phyloP scores from a whole-genome alignment of 257 asterid genomes.

The Primulina tabacum region DNA sequence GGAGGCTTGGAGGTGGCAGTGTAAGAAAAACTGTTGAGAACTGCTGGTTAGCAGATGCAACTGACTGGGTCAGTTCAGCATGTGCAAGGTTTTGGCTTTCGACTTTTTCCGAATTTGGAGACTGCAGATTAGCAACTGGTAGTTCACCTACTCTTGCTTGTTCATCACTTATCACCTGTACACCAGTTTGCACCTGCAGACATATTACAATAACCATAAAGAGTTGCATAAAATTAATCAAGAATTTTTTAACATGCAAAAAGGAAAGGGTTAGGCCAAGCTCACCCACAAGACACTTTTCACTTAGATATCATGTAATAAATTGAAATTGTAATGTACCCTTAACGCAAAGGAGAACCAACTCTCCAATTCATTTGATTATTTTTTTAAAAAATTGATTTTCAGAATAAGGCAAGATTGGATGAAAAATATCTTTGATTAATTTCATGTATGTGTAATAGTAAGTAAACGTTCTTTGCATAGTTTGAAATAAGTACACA shows the following conservation, averaged over 20 bases:
- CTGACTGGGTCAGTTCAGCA: constrained; percentile 44
- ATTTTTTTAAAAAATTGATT: not conserved
- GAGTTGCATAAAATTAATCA: not conserved
- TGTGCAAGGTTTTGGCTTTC: constrained; percentile 43
- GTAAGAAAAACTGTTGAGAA: constrained; percentile 39
- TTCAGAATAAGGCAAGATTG: not conserved
- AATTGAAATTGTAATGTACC: constrained; percentile 6
- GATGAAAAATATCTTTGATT: not conserved
- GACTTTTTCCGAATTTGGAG: constrained; percentile 50
- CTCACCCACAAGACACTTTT: not conserved
- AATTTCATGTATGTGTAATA: not conserved
- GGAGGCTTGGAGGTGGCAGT: constrained; percentile 40
- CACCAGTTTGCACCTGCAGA: constrained; percentile 75
- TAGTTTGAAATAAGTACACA: not conserved
- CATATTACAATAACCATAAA: constrained; percentile 20
- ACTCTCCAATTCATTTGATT: constrained; percentile 11
- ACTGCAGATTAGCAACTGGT: constrained; percentile 61
- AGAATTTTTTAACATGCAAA: constrained; percentile 10
- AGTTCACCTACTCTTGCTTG: constrained; percentile 73
- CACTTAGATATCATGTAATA: not conserved
- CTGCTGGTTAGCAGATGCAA: constrained; percentile 52
- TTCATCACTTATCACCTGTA: constrained; percentile 64
- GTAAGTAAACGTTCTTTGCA: not conserved
- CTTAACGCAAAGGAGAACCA: not conserved
- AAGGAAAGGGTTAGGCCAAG: constrained; percentile 1